Evolutionary conservation across 2,329 filamentous ascomycete genomes (phyloP).

Genomic region (Cytospora leucostoma): DNA sequence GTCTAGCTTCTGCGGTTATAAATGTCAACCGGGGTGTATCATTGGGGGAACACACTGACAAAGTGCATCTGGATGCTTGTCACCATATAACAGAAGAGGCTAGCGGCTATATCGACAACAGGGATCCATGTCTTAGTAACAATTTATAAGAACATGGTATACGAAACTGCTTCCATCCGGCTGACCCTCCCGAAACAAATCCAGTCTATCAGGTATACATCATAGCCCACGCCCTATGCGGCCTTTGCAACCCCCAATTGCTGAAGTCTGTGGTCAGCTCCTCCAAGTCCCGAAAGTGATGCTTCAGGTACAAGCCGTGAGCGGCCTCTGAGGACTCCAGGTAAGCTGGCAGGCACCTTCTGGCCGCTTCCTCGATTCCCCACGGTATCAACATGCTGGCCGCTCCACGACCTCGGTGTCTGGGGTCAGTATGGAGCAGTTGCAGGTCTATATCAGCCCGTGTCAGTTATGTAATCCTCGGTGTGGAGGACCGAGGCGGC

Average conservation of each 20-base stretch:
- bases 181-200: not conserved
- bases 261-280: constrained; percentile 34
- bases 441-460: constrained; percentile 37
- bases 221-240: constrained; percentile 34
- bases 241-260: constrained; percentile 35
- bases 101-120: no score
- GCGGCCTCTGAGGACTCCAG: constrained; percentile 42
- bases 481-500: not conserved
- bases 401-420: constrained; percentile 44
- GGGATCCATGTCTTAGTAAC: no score
- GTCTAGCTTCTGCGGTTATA: no score
- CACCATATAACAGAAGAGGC: no score
- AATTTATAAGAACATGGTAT: no score
- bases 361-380: constrained; percentile 41
- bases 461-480: not conserved
- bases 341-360: constrained; percentile 38
- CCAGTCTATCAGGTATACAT: constrained; percentile 27
- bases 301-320: constrained; percentile 41
- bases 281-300: constrained; percentile 42
- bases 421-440: constrained; percentile 43
- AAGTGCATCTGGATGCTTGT: no score
- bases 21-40: no score
- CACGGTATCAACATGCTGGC: constrained; percentile 42
- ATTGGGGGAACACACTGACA: no score
- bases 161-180: no score